Conservation (phyloP, 2,329 filamentous ascomycete species). For the Hysterium pulicare region DNA sequence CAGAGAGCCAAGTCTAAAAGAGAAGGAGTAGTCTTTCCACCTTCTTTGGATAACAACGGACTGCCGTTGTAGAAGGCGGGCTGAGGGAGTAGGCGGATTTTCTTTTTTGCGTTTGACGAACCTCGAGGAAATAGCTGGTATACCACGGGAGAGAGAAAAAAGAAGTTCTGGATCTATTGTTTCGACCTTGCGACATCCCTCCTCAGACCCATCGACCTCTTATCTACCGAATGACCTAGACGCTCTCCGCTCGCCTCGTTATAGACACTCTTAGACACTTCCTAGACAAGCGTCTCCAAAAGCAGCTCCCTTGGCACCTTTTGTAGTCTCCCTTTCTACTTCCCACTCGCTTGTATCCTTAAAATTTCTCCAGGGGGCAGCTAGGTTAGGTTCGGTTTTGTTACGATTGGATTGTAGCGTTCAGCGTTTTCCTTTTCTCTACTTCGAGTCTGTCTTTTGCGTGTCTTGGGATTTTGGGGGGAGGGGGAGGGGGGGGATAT, state of each 20-base stretch:
- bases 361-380: background rate
- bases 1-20: background rate
- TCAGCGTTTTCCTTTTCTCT: background rate
- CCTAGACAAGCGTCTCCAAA: background rate
- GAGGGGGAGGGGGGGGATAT: background rate
- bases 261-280: background rate
- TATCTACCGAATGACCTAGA: background rate
- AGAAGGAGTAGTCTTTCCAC: background rate
- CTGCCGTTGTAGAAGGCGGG: too few species aligned
- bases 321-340: background rate
- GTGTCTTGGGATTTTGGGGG: background rate
- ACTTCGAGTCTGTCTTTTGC: background rate
- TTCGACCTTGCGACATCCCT: too few species aligned
- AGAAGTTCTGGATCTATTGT: too few species aligned
- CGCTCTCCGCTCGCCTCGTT: background rate
- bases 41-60: background rate
- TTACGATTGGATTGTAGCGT: background rate
- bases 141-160: background rate
- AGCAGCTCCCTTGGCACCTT: background rate
- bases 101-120: background rate
- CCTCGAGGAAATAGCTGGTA: background rate
- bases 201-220: background rate
- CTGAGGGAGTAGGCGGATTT: background rate
- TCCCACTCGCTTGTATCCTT: background rate
- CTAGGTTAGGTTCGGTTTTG: background rate